These are phyloP conservation scores for Iris pallida DNA, from an alignment of 116 monocot species.

Conservation along the genomic window DNA sequence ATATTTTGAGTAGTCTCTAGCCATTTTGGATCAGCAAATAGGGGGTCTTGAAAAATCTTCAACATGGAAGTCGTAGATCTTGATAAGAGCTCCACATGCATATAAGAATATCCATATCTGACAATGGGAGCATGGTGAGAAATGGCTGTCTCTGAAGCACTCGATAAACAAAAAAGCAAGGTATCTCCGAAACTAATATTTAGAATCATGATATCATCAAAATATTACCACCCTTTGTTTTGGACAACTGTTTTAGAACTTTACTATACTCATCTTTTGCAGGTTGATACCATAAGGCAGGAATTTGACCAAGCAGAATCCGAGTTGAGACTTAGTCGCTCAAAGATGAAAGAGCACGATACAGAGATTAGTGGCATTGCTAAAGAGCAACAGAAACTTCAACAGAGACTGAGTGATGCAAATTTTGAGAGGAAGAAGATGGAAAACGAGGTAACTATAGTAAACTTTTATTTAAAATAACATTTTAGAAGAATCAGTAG, in stretches of 20 bases:
- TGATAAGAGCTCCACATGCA: too few relatives aligned
- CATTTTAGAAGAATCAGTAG: not conserved
- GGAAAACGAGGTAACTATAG: slow-evolving; percentile 80
- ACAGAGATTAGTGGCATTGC: slow-evolving; percentile 52
- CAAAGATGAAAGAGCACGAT: slow-evolving; percentile 87
- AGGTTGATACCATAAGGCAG: slow-evolving; percentile 66
- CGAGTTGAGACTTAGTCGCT: slow-evolving; percentile 53
- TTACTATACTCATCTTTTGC: slow-evolving; percentile 4
- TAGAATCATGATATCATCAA: not conserved
- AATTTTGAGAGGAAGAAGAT: slow-evolving; percentile 80
- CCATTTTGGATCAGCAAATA: too few relatives aligned
- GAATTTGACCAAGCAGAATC: slow-evolving; percentile 61
- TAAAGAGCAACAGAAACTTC: slow-evolving; percentile 82
- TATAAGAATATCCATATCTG: too few relatives aligned
- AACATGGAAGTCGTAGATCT: too few relatives aligned
- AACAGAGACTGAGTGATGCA: slow-evolving; percentile 73
- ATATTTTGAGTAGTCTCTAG: too few relatives aligned
- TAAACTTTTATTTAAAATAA: not conserved
- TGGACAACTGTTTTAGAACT: too few relatives aligned
- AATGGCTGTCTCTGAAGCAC: slow-evolving; percentile 41
- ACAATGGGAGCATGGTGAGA: too few relatives aligned
- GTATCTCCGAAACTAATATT: slow-evolving; percentile 18
- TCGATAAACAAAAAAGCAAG: slow-evolving; percentile 56
- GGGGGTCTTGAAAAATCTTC: too few relatives aligned
- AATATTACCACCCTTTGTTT: too few relatives aligned